phyloP scores from a whole-genome alignment of 73 alveolate genomes.

The Tetrahymena borealis region DNA sequence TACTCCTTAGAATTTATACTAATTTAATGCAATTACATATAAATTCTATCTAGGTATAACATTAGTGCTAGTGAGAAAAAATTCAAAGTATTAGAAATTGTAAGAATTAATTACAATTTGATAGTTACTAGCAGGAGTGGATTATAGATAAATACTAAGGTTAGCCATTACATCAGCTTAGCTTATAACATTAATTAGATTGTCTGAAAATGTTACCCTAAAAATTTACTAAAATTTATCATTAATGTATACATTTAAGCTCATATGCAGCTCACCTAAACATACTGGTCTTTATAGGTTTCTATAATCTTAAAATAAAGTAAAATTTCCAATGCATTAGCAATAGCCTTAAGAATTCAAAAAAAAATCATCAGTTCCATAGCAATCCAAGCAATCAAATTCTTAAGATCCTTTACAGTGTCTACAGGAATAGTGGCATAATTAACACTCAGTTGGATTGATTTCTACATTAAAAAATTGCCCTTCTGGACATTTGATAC shows the following conservation, averaged over 20 bases:
- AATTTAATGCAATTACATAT: not conserved
- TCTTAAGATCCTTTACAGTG: not conserved
- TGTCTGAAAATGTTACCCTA: not conserved
- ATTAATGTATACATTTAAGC: not conserved
- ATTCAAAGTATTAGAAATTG: not conserved
- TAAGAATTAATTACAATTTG: not conserved
- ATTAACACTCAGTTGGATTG: not conserved
- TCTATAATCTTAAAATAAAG: not conserved
- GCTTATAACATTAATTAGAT: not conserved
- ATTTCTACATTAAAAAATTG: not conserved
- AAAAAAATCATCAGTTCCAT: too few species aligned
- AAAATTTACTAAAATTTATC: not conserved
- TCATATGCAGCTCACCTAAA: not conserved
- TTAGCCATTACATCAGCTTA: not conserved
- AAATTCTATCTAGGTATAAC: not conserved
- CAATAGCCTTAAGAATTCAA: not conserved
- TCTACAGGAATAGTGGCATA: not conserved
- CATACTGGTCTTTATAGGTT: not conserved
- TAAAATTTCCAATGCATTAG: not conserved
- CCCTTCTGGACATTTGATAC: not conserved
- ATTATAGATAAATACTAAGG: not conserved
- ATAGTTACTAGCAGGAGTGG: not conserved
- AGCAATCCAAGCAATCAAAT: too few species aligned
- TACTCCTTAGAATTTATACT: not conserved
- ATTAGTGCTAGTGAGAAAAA: not conserved